phyloP scores from a whole-genome alignment of 1,284 basidiomycete species.

The Amylostereum chailletii region DNA sequence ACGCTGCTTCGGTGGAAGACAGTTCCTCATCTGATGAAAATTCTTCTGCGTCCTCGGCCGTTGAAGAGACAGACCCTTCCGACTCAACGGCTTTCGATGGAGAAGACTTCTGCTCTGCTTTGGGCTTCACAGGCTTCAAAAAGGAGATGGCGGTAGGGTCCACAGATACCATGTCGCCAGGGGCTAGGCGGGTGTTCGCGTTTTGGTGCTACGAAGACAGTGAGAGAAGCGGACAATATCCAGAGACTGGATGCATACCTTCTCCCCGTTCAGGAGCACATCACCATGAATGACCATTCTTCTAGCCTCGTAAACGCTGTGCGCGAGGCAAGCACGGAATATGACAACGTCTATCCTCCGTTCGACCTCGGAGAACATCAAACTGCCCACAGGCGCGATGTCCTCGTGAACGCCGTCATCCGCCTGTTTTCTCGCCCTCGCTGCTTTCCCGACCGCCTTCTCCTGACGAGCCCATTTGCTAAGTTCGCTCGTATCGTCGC shows the following conservation, averaged over 20 bases:
- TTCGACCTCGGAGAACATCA: conserved; percentile 94
- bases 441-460: conserved; percentile 45
- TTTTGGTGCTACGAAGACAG: conserved; percentile 56
- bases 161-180: conserved; percentile 91
- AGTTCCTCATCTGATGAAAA: too few species aligned
- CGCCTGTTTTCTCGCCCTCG: conserved; percentile 41
- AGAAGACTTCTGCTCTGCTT: conserved; percentile 14
- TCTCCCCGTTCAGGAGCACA: conserved; percentile 85
- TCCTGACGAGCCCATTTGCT: conserved; percentile 16
- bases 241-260: conserved; percentile 41
- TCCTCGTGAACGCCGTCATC: conserved; percentile 36
- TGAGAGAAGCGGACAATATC: neutral
- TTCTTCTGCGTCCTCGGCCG: too few species aligned
- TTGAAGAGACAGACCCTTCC: too few species aligned
- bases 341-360: conserved; percentile 87
- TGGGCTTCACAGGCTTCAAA: conserved; percentile 27
- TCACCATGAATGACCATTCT: conserved; percentile 81
- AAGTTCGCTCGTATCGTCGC: conserved; percentile 35
- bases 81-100: too few species aligned
- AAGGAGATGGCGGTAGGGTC: conserved; percentile 79
- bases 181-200: conserved; percentile 85
- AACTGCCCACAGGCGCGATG: conserved; percentile 74
- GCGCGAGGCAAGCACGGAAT: conserved; percentile 87
- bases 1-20: too few species aligned
- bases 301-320: conserved; percentile 86